These are phyloP conservation scores for Sphagnum magellanicum DNA, from an alignment of 228 moss, liverwort and hornwort species.

Conservation along the genomic window DNA sequence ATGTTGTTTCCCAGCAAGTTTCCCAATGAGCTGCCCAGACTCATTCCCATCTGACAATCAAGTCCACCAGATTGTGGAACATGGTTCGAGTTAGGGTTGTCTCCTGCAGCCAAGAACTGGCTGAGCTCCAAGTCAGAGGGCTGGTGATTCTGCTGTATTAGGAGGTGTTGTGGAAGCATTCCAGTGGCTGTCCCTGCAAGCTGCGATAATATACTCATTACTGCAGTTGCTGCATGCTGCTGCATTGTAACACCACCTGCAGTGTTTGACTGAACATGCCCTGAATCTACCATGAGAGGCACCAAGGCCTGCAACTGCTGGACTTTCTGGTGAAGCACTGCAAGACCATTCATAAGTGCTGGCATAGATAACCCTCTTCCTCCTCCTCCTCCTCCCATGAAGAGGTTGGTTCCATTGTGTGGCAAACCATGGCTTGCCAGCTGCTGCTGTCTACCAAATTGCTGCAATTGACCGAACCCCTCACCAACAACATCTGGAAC, in stretches of 20 bases:
- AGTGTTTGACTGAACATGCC: constrained; percentile 18
- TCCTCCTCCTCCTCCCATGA: constrained; percentile 23
- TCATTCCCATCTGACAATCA: constrained; percentile 7
- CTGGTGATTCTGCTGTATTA: constrained; percentile 7
- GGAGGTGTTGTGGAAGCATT: constrained; percentile 32
- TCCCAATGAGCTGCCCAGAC: constrained; percentile 19
- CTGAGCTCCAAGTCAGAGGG: constrained; percentile 26
- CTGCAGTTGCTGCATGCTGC: constrained; percentile 67
- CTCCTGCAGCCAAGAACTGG: constrained; percentile 52
- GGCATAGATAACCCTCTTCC: constrained; percentile 15
- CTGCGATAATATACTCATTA: constrained; percentile 68
- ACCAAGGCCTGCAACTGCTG: constrained; percentile 80
- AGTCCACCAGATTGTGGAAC: constrained; percentile 29
- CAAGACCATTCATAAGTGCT: constrained; percentile 53
- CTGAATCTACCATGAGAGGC: constrained; percentile 55
- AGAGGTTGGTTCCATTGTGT: constrained; percentile 21
- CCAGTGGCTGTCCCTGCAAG: constrained; percentile 59
- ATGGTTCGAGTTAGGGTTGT: constrained; percentile 18
- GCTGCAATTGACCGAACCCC: constrained; percentile 24
- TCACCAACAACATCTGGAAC: constrained; percentile 14
- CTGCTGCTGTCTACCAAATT: constrained; percentile 23
- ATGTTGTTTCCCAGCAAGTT: constrained; percentile 11
- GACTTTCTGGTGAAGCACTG: constrained; percentile 70
- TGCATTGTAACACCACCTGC: constrained; percentile 39
- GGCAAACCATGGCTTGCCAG: constrained; percentile 16